Evolutionary conservation across 179 eudicot genomes (phyloP), one percentile per base, ranked within the genome.

Genomic region (Spergularia azorica): DNA sequence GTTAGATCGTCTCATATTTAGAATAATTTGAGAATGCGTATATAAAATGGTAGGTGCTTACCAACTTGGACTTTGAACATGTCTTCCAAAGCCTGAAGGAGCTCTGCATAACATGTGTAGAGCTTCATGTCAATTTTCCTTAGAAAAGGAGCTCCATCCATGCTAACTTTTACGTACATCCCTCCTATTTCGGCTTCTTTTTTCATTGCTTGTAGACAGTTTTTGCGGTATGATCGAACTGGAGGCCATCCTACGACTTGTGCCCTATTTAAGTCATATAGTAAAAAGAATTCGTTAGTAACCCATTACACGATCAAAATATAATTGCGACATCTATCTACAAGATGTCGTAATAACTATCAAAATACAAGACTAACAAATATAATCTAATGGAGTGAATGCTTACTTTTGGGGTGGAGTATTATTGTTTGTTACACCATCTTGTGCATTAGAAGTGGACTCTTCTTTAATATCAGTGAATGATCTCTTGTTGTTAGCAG

Each of bases 141-240:
- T 5, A 85, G 78, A 58, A 71, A 85, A 71, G 88, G 86, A n/a
- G 86, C 86, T 71, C 88, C 88, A 58, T 85, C 88, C 88, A 85
- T 78, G 82, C 88, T 83, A 56, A 85, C 86, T 50, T 85, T 85
- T 32, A 85, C 84, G 18, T 74, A 82, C 71, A 77, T 54, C 8
- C 79, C 72, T 77, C 69, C 60, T 11, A 36, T 70, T 70, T 51
- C 48, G 55, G 46, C 67, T 12, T 36, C 74, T 75, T 52, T 68
- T 43, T 15, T 77, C 10, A 46, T 57, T 10, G 85, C 39, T 74
- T 80, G 76, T 0, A 85, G 36, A 60, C 48, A 41, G 32, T 80
- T 85, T 52, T 80, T 85, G 10, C 80, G 43, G 66, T 66, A 82
- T 0, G 88, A 85, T 82, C 80, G 56, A 7, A 85, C 70, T 10